phyloP scores from a whole-genome alignment of 2,329 filamentous ascomycete species.

The Pyrenochaeta sp. region DNA sequence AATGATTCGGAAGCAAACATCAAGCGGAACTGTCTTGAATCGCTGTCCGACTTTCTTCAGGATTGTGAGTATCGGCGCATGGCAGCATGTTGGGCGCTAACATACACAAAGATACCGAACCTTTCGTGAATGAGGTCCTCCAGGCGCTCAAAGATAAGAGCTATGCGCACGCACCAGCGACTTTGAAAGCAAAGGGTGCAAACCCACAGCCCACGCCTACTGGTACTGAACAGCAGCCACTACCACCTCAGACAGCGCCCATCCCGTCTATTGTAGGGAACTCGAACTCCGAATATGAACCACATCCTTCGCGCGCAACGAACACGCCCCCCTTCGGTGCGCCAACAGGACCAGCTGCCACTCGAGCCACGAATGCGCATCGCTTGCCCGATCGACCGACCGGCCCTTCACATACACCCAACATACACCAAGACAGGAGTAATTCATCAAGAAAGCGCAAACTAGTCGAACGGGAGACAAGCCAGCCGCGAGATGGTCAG shows the following conservation, averaged over 20 bases:
- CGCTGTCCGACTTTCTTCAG: constrained; percentile 78
- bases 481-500: constrained; percentile 49
- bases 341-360: constrained; percentile 32
- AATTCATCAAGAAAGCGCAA: constrained; percentile 62
- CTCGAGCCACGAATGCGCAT: constrained; percentile 14
- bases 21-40: constrained; percentile 72
- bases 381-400: constrained; percentile 22
- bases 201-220: too few relatives aligned
- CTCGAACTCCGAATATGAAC: constrained; percentile 29
- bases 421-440: constrained; percentile 13
- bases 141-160: constrained; percentile 67
- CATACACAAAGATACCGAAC: constrained; percentile 58
- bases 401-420: constrained; percentile 5
- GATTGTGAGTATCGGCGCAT: constrained; percentile 61
- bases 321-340: constrained; percentile 33
- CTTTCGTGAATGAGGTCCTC: constrained; percentile 77
- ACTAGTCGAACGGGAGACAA: constrained; percentile 63
- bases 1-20: constrained; percentile 68
- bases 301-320: constrained; percentile 20
- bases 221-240: too few relatives aligned
- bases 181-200: too few relatives aligned
- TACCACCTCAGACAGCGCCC: constrained; percentile 29
- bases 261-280: constrained; percentile 33
- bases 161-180: constrained; percentile 43
- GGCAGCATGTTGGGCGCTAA: constrained; percentile 6